These are phyloP conservation scores for Annulohypoxylon truncatum DNA, from an alignment of 2,329 filamentous ascomycete species.

Conservation along the genomic window DNA sequence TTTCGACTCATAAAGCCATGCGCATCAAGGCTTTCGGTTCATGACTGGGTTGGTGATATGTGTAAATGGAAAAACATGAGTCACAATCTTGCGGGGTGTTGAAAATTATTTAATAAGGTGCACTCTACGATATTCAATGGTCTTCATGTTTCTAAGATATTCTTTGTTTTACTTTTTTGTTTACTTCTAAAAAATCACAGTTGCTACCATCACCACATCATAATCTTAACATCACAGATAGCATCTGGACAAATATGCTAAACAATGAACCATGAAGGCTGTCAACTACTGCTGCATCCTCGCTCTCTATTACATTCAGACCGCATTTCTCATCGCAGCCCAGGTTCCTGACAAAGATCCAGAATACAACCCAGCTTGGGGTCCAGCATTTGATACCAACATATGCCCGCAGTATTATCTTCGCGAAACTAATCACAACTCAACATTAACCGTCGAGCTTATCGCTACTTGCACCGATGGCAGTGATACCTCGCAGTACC, in stretches of 20 bases:
- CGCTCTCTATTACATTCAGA: background rate
- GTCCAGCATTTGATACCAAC: background rate
- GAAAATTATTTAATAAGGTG: background rate
- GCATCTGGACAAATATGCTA: background rate
- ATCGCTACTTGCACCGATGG: background rate
- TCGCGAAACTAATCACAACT: background rate
- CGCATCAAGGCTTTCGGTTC: background rate
- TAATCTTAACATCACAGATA: background rate
- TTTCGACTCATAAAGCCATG: background rate
- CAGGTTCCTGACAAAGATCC: background rate
- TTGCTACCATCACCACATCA: background rate
- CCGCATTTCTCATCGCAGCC: background rate
- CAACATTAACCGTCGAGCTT: background rate
- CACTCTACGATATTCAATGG: background rate
- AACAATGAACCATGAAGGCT: background rate
- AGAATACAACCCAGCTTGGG: background rate
- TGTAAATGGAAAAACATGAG: background rate
- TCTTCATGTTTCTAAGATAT: background rate
- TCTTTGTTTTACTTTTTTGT: background rate
- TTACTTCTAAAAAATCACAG: background rate
- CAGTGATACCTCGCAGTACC: background rate
- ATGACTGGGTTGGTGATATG: background rate
- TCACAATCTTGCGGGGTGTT: background rate
- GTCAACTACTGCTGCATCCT: background rate
- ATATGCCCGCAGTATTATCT: conserved; percentile 16